These are phyloP conservation scores for Musa schizocarpa DNA, from an alignment of 176 grass and related monocot species.

Conservation along the genomic window DNA sequence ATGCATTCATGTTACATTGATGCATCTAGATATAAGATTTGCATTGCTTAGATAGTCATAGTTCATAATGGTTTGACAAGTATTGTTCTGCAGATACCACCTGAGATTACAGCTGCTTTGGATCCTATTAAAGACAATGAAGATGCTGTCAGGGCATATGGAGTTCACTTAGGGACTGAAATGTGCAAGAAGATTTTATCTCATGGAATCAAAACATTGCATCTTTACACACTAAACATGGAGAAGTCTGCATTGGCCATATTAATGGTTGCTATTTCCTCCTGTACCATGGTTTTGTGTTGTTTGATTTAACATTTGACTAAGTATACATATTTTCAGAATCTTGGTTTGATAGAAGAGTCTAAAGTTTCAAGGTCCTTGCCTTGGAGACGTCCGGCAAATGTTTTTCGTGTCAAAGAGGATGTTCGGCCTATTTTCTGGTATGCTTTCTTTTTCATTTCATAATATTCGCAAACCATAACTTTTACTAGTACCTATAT, in stretches of 20 bases:
- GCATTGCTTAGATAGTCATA: neutral
- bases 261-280: constrained; percentile 38
- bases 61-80: neutral
- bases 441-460: constrained; percentile 25
- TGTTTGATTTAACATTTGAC: neutral
- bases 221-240: constrained; percentile 86
- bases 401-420: constrained; percentile 80
- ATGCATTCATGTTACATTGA: neutral
- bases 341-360: constrained; percentile 74
- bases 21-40: neutral
- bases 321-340: constrained; percentile 35
- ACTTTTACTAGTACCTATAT: neutral
- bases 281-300: constrained; percentile 1
- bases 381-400: constrained; percentile 69
- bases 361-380: constrained; percentile 72
- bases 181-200: constrained; percentile 94
- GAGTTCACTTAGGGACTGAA: constrained; percentile 72
- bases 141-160: constrained; percentile 75
- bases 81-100: constrained; percentile 45
- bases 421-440: constrained; percentile 88
- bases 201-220: constrained; percentile 73
- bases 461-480: neutral
- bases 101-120: constrained; percentile 63
- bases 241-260: constrained; percentile 78
- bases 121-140: constrained; percentile 91